These are phyloP conservation scores for Prorocentrum cordatum DNA, from an alignment of 169 alveolate genomes.

Conservation along the genomic window DNA sequence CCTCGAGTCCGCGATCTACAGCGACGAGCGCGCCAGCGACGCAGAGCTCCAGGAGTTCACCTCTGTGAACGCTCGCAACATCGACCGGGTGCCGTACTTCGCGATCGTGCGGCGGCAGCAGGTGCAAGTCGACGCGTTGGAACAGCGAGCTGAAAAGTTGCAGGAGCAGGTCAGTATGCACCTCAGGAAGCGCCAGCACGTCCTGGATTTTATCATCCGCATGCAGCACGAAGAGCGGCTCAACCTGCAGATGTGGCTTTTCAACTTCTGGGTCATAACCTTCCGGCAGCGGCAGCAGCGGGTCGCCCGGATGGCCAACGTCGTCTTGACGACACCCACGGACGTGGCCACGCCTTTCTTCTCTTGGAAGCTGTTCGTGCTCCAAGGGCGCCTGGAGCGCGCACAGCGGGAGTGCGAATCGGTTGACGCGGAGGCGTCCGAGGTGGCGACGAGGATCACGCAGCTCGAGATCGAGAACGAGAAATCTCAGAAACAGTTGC, in stretches of 20 bases:
- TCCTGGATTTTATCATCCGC: slow-evolving; percentile 43
- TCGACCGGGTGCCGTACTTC: slow-evolving; percentile 43
- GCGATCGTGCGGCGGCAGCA: slow-evolving; percentile 54
- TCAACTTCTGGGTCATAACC: slow-evolving; percentile 59
- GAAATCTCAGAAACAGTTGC: slow-evolving; percentile 11
- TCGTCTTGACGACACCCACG: slow-evolving; percentile 1
- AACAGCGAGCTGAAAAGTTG: slow-evolving; percentile 25
- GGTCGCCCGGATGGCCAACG: slow-evolving; percentile 21
- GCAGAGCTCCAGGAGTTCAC: neutral
- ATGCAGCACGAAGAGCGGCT: slow-evolving; percentile 48
- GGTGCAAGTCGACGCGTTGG: slow-evolving; percentile 21
- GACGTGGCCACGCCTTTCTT: slow-evolving; percentile 47
- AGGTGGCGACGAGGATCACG: slow-evolving; percentile 43
- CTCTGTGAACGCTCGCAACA: neutral
- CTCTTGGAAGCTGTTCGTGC: neutral
- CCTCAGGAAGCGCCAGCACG: slow-evolving; percentile 23
- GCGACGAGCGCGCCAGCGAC: neutral
- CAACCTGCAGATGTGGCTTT: slow-evolving; percentile 55
- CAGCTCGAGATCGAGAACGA: slow-evolving; percentile 18
- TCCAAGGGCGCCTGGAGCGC: neutral
- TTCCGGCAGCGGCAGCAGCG: slow-evolving; percentile 14
- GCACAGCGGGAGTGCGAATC: slow-evolving; percentile 22
- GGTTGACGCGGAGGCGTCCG: slow-evolving; percentile 43
- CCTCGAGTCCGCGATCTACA: slow-evolving; percentile 11
- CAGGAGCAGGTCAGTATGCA: slow-evolving; percentile 16